These are phyloP conservation scores for Penicillium diatomitis DNA, from an alignment of 495 filamentous ascomycete species.

Conservation along the genomic window DNA sequence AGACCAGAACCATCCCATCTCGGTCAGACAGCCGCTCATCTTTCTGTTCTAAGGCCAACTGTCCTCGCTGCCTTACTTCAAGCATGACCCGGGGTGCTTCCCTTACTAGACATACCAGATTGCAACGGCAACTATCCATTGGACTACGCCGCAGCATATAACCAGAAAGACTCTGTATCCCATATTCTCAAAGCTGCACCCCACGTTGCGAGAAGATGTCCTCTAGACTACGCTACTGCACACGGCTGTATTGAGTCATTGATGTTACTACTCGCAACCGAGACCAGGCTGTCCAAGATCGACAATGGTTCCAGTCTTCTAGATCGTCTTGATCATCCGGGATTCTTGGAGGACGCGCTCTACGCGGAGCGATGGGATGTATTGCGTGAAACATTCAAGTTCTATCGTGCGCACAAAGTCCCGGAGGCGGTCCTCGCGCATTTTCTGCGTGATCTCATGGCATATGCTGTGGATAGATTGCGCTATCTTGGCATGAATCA, in stretches of 20 bases:
- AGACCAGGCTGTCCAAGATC: no score
- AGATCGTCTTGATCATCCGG: not conserved
- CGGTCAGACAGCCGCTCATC: not conserved
- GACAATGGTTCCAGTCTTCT: no score
- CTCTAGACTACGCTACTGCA: no score
- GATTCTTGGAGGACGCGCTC: not conserved
- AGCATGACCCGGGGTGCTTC: not conserved
- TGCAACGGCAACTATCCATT: not conserved
- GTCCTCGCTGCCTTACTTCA: not conserved
- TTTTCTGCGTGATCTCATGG: not conserved
- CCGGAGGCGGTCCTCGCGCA: not conserved
- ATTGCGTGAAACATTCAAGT: not conserved
- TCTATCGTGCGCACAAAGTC: not conserved
- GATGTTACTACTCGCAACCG: no score
- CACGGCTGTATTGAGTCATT: no score
- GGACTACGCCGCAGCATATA: not conserved
- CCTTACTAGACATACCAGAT: not conserved
- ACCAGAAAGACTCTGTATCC: not conserved
- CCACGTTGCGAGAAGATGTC: no score
- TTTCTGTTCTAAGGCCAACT: not conserved
- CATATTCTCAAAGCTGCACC: not conserved
- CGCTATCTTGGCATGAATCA: not conserved
- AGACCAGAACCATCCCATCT: not conserved
- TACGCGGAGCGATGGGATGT: not conserved
- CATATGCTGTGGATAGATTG: no score